Conservation (phyloP, 371 early-diverging fungal species). For the Capillidium heterosporum region DNA sequence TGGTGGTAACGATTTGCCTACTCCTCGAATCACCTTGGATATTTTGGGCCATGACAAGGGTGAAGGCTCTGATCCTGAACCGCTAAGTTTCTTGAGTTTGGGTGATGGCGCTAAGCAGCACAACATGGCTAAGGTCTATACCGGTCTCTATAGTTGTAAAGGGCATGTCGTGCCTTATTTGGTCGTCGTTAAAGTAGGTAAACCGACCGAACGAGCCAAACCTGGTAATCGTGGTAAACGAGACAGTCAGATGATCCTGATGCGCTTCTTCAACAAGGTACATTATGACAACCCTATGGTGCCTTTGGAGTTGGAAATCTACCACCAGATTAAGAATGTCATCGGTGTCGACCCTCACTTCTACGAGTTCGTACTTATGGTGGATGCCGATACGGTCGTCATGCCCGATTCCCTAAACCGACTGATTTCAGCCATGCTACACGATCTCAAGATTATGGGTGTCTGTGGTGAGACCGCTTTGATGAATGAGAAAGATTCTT, state of each 20-base stretch:
- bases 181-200: conserved; percentile 90
- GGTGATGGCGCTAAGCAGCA: conserved; percentile 77
- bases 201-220: conserved; percentile 45
- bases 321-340: conserved; percentile 78
- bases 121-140: conserved; percentile 95
- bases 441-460: conserved; percentile 78
- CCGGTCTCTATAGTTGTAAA: conserved; percentile 80
- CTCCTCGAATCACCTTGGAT: conserved; percentile 91
- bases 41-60: conserved; percentile 76
- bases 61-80: conserved; percentile 47
- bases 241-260: conserved; percentile 96
- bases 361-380: conserved; percentile 88
- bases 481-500: conserved; percentile 73
- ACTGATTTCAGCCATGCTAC: conserved; percentile 63
- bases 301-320: conserved; percentile 82
- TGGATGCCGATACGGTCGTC: conserved; percentile 93
- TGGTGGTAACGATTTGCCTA: conserved; percentile 89
- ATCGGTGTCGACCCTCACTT: conserved; percentile 70
- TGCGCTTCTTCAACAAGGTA: conserved; percentile 95
- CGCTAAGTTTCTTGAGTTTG: conserved; percentile 77
- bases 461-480: conserved; percentile 85
- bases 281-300: conserved; percentile 83
- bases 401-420: conserved; percentile 69
- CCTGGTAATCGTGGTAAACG: conserved; percentile 97
- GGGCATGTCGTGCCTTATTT: conserved; percentile 87